Percentiles rank a stretch among this genome's conserved stretches.
phyloP scores from a whole-genome alignment of 2,329 filamentous ascomycete genomes.

The Apiospora phragmitis region DNA sequence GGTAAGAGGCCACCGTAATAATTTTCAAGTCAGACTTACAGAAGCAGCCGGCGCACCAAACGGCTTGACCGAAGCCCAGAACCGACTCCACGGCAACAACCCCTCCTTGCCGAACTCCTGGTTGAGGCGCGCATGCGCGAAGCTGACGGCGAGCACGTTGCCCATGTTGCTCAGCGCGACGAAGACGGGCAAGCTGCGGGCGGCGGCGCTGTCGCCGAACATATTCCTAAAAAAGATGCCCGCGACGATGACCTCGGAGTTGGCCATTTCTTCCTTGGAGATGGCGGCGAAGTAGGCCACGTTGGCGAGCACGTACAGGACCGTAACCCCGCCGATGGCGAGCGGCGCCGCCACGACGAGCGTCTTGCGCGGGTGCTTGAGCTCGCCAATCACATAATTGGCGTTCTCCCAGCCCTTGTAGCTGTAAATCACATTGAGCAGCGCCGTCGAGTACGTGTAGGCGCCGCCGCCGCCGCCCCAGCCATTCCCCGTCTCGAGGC shows the following conservation, averaged over 20 bases:
- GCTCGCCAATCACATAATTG: slow-evolving; percentile 61
- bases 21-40: slow-evolving; percentile 33
- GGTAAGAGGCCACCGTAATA: too few species aligned
- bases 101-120: slow-evolving; percentile 72
- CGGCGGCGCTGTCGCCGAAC: slow-evolving; percentile 57
- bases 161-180: slow-evolving; percentile 63
- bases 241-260: slow-evolving; percentile 60
- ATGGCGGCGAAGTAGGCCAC: slow-evolving; percentile 67
- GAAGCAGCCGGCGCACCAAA: slow-evolving; percentile 64
- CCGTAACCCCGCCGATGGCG: slow-evolving; percentile 57
- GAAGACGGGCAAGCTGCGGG: slow-evolving; percentile 51
- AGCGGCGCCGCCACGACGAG: slow-evolving; percentile 57
- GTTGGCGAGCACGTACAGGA: slow-evolving; percentile 64
- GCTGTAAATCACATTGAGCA: slow-evolving; percentile 60
- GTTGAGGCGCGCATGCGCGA: slow-evolving; percentile 58
- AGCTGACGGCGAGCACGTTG: slow-evolving; percentile 62
- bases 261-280: slow-evolving; percentile 56
- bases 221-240: slow-evolving; percentile 62
- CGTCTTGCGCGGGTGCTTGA: slow-evolving; percentile 55
- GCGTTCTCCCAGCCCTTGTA: slow-evolving; percentile 67
- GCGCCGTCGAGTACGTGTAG: slow-evolving; percentile 56
- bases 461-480: slow-evolving; percentile 50
- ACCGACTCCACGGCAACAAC: slow-evolving; percentile 62
- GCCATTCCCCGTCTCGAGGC: slow-evolving; percentile 41
- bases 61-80: slow-evolving; percentile 70